These are phyloP conservation scores for Chamaenerion angustifolium DNA, from an alignment of 345 rosid species.

Conservation along the genomic window DNA sequence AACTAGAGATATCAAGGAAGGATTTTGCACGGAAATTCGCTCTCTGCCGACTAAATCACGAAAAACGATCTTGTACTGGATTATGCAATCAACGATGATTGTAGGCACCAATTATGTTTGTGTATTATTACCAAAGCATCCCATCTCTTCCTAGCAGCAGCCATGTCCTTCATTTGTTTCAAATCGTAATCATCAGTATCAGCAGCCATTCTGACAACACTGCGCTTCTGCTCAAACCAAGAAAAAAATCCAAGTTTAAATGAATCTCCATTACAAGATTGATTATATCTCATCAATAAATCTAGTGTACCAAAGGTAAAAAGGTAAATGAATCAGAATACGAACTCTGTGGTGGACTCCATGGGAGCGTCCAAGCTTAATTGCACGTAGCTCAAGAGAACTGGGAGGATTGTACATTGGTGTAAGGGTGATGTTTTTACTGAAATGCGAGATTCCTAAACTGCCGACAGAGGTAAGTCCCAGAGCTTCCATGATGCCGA, in stretches of 20 bases:
- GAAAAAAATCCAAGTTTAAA: constrained; percentile 2
- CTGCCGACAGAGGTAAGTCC: constrained; percentile 26
- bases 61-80: not conserved
- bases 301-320: not conserved
- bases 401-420: constrained; percentile 2
- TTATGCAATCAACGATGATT: not conserved
- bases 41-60: not conserved
- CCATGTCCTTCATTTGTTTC: constrained; percentile 86
- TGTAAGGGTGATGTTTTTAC: not conserved
- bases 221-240: constrained; percentile 19
- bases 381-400: constrained; percentile 7
- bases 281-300: too few relatives aligned
- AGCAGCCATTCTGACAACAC: constrained; percentile 44
- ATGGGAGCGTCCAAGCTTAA: constrained; percentile 8
- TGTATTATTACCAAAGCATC: constrained; percentile 50
- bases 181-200: constrained; percentile 56
- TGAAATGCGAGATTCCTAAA: constrained; percentile 8
- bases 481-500: constrained; percentile 22
- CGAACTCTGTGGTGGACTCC: constrained; percentile 5
- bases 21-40: not conserved
- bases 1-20: not conserved
- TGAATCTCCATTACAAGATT: not conserved
- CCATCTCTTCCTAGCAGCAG: constrained; percentile 94
- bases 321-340: not conserved
- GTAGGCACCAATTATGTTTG: not conserved